A percentile compares a stretch with the other conserved stretches of the same genome.
Evolutionary conservation across 441 rosid genomes (phyloP).

Genomic region (Hura crepitans): DNA sequence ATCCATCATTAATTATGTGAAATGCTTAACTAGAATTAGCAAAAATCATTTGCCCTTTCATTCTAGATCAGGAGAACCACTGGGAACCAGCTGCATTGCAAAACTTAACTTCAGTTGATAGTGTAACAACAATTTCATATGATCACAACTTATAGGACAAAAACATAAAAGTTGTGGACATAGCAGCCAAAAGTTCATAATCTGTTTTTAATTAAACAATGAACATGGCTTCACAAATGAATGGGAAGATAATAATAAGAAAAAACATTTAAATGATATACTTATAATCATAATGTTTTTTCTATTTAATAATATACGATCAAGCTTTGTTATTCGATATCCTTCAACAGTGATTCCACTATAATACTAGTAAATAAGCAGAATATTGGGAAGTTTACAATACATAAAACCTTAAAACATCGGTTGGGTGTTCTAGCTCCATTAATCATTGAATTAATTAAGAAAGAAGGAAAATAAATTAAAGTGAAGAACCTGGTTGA

Average conservation of each 20-base stretch:
- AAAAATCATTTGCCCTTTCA: conserved; percentile 25
- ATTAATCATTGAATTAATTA: no score
- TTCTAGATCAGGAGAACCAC: conserved; percentile 78
- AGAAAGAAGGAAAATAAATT: no score
- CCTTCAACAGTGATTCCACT: conserved; percentile 96
- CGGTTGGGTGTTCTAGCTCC: no score
- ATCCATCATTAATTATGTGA: conserved; percentile 14
- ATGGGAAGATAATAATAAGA: background rate
- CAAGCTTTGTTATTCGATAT: conserved; percentile 87
- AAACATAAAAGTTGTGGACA: no score
- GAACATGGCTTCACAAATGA: background rate
- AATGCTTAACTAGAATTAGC: background rate
- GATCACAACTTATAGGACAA: background rate
- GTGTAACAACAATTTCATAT: background rate
- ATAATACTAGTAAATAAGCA: conserved; percentile 18
- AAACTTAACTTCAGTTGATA: background rate
- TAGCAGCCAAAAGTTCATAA: background rate
- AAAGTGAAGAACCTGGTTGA: no score
- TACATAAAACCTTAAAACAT: background rate
- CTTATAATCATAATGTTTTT: conserved; percentile 95
- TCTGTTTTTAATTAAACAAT: background rate
- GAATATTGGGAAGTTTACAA: conserved; percentile 9
- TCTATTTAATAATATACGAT: conserved; percentile 91
- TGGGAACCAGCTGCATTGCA: conserved; percentile 76
- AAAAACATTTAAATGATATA: conserved; percentile 11